Evolutionary conservation across 2,329 filamentous ascomycete genomes (phyloP).

Genomic region (Cryphonectria radicalis): DNA sequence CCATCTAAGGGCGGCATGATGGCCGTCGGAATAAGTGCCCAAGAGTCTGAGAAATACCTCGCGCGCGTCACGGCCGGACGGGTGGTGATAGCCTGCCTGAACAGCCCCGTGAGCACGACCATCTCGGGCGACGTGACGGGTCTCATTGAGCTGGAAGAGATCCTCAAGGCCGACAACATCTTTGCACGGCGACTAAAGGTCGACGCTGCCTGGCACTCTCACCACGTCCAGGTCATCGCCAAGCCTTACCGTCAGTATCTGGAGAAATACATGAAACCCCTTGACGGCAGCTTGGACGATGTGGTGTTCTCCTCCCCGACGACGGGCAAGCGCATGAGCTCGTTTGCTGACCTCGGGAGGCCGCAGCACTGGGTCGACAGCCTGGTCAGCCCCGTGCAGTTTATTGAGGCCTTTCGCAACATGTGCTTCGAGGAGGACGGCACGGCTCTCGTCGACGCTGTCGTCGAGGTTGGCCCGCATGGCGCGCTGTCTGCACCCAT

Average conservation of each 20-base stretch:
- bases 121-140: slow-evolving; percentile 38
- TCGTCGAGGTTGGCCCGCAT: slow-evolving; percentile 16
- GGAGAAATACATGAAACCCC: neutral
- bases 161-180: slow-evolving; percentile 34
- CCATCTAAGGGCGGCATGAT: slow-evolving; percentile 16
- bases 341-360: slow-evolving; percentile 25
- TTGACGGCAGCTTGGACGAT: neutral
- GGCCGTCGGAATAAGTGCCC: slow-evolving; percentile 3
- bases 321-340: neutral
- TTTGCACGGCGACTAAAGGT: slow-evolving; percentile 37
- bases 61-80: slow-evolving; percentile 1
- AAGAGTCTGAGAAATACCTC: slow-evolving; percentile 12
- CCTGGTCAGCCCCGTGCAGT: slow-evolving; percentile 15
- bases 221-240: slow-evolving; percentile 34
- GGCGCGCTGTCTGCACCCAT: slow-evolving; percentile 6
- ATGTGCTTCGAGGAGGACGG: neutral
- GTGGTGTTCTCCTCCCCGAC: slow-evolving; percentile 14
- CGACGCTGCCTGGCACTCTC: slow-evolving; percentile 39
- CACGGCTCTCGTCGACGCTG: slow-evolving; percentile 7
- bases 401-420: slow-evolving; percentile 8
- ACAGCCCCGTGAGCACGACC: slow-evolving; percentile 32
- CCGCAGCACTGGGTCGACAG: slow-evolving; percentile 28
- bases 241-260: slow-evolving; percentile 30
- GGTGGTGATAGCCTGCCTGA: slow-evolving; percentile 19
- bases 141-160: slow-evolving; percentile 34